Conservation (phyloP, 805 yeast species). For the Nakazawaea molendinolei region DNA sequence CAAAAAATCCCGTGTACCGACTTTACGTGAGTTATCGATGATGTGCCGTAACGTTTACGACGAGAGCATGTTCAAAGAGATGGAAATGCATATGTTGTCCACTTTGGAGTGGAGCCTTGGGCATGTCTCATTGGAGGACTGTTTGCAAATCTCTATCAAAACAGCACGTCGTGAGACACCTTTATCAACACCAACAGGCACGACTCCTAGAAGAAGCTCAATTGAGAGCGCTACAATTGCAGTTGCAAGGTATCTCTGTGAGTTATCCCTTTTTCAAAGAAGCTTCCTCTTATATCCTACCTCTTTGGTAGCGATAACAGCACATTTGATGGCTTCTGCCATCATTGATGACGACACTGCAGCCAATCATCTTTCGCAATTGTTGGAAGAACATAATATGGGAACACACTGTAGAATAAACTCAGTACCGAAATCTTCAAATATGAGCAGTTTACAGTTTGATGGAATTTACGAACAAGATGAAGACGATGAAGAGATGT, state of each 20-base stretch:
- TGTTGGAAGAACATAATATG: conserved; percentile 14
- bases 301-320: conserved; percentile 40
- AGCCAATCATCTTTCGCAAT: conserved; percentile 24
- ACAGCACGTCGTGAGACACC: conserved; percentile 20
- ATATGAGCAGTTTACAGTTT: no score
- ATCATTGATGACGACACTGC: conserved; percentile 44
- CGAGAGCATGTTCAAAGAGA: conserved; percentile 36
- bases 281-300: conserved; percentile 36
- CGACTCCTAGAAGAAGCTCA: conserved; percentile 19
- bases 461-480: conserved; percentile 12
- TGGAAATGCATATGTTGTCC: conserved; percentile 37
- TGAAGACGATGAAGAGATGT: conserved; percentile 16
- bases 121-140: conserved; percentile 46
- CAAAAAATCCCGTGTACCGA: conserved; percentile 52
- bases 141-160: conserved; percentile 34
- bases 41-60: conserved; percentile 58
- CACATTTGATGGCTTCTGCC: conserved; percentile 48
- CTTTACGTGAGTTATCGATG: conserved; percentile 42
- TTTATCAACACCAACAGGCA: conserved; percentile 12
- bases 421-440: no score
- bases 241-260: conserved; percentile 48
- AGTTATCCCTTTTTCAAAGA: conserved; percentile 44
- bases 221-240: conserved; percentile 44
- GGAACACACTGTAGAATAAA: no score
- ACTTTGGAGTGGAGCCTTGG: conserved; percentile 35